Base-by-base conservation (phyloP, 2,329 filamentous ascomycete genomes). In the Pseudogymnoascus sp. region DNA sequence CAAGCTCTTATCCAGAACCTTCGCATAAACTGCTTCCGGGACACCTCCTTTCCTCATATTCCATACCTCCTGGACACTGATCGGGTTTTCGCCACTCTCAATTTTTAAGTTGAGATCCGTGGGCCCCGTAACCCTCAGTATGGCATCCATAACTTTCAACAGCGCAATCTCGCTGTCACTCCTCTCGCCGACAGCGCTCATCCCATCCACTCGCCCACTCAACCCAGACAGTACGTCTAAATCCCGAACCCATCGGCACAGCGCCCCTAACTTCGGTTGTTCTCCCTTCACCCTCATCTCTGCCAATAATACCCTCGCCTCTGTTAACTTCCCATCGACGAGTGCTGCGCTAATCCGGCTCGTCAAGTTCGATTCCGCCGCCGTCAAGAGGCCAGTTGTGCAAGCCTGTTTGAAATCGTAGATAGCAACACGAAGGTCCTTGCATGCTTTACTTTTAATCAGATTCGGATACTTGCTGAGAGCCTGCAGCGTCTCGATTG, bases 211-310 rank as follows among this genome's bases (percentile, higher is more conserved):
- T 62, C 82, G 78, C 15, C 59, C 33, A 3, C 84, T 84, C 7
- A 89, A 75, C 1, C 86, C 86, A 67, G 84, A 87, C 60, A 89
- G 83, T 23, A 89, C 83, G 69, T 90, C 87, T 26, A 90, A 76
- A 70, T 89, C 87, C 64, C 87, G 81, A 4, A 90, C 87, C 87
- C 87, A 90, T 64, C 87, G 83, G 72, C 87, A 89, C 7, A 90
- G 74, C 1, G 87, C 86, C 19, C 87, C 87, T 0, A 90, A 75
- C 68, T 88, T 88, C 0, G 87, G 87, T 17, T 83, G 80, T 66
- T 89, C 81, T 2, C 79, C 77, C n/a, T 87, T 78, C 17, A 90
- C 84, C 31, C 82, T 80, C 87, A 90, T 90, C 75, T 90, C 87
- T 0, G 87, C 82, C 1, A 90, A 79, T 13, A 89, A 71, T 15